These are phyloP conservation scores for Gaeumannomyces sp. DNA, from an alignment of 2,329 filamentous ascomycete genomes.

Conservation along the genomic window DNA sequence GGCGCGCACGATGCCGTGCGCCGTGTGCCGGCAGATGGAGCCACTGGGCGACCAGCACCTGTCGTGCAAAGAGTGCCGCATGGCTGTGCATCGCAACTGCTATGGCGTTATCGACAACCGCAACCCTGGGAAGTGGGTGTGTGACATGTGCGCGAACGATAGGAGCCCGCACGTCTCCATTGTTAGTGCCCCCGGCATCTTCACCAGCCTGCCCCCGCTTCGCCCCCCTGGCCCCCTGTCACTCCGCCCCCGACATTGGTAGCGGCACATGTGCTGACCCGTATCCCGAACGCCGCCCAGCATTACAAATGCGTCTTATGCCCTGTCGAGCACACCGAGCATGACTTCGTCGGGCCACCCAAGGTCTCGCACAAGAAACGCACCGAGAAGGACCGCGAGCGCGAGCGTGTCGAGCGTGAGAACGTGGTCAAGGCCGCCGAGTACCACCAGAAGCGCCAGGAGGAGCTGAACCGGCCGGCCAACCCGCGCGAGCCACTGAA, in stretches of 20 bases:
- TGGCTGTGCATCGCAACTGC: conserved; percentile 87
- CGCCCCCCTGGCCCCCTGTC: conserved; percentile 5
- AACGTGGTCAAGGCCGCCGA: conserved; percentile 72
- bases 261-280: conserved; percentile 9
- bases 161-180: conserved; percentile 90
- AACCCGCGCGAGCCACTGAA: conserved; percentile 88
- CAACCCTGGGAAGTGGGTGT: conserved; percentile 76
- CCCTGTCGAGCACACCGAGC: conserved; percentile 72
- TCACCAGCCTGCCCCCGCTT: conserved; percentile 8
- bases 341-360: conserved; percentile 77
- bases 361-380: conserved; percentile 81
- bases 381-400: conserved; percentile 82
- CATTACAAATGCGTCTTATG: conserved; percentile 92
- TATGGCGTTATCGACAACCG: conserved; percentile 77
- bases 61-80: conserved; percentile 77
- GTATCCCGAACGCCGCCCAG: conserved; percentile 29
- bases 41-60: conserved; percentile 65
- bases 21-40: conserved; percentile 72
- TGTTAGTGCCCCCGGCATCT: conserved; percentile 23
- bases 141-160: conserved; percentile 94
- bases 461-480: conserved; percentile 74
- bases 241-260: conserved; percentile 8
- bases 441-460: conserved; percentile 77
- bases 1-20: conserved; percentile 73
- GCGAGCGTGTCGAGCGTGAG: conserved; percentile 79